These are phyloP conservation scores for Penicillium argentinense DNA, from an alignment of 495 filamentous ascomycete species.

Conservation along the genomic window DNA sequence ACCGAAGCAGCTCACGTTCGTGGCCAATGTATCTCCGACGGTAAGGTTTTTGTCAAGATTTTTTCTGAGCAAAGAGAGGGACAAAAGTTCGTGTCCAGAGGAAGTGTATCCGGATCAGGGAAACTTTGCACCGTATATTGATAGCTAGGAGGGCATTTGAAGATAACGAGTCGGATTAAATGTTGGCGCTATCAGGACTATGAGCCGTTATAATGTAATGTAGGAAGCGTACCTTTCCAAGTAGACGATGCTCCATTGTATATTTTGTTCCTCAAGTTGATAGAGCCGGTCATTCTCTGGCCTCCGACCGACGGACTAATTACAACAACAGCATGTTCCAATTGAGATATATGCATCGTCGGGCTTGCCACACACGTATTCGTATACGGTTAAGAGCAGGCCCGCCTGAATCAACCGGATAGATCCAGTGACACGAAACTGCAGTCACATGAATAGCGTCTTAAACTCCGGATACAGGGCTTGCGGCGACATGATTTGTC, in stretches of 20 bases:
- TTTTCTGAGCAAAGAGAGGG: neutral
- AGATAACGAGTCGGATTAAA: neutral
- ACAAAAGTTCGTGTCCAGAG: neutral
- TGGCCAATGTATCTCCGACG: neutral
- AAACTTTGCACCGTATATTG: neutral
- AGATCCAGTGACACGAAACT: neutral
- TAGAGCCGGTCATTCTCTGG: neutral
- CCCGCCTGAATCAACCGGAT: conserved; percentile 30
- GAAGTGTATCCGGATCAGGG: neutral
- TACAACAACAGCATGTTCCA: conserved; percentile 26
- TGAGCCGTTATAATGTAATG: too few species aligned
- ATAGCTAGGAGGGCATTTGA: conserved; percentile 1
- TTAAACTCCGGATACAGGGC: conserved; percentile 1
- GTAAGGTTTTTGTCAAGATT: neutral
- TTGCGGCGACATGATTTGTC: neutral
- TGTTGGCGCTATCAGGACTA: too few species aligned
- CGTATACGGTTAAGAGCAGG: conserved; percentile 27
- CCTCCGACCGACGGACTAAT: too few species aligned
- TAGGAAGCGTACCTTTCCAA: conserved; percentile 29
- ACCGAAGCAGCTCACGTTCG: conserved; percentile 1
- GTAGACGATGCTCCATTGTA: conserved; percentile 33
- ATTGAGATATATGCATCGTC: conserved; percentile 32
- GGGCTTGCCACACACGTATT: conserved; percentile 25
- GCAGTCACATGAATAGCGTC: neutral
- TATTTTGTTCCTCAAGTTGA: conserved; percentile 21